Base-by-base conservation (phyloP, 352 stramenopile genomes). In the Paralagenidium karlingii region DNA sequence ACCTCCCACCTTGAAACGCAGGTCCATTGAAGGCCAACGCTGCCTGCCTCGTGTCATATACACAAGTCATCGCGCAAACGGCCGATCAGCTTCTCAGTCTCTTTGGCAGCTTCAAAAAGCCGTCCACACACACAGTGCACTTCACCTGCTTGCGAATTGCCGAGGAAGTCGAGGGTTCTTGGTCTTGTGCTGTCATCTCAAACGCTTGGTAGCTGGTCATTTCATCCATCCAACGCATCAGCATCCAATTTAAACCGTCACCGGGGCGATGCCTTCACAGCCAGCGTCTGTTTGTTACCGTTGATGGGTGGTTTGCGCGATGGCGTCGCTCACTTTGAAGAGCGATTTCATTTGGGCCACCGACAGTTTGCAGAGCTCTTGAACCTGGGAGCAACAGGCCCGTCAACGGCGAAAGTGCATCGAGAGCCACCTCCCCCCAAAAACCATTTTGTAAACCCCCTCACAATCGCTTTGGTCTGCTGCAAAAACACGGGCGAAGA, bases 281-380 rank as follows among this genome's bases (percentile, higher is more conserved):
- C 3, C 22, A 7, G 16, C 19, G 30, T 12, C 21, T 45, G 8
- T 8, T 28, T 44, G 42, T 21, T 55, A 83, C 21, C 85, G 63
- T 43, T 89, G 66, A 49, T 83, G 65, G 53, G 94, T 96, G 44
- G 92, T 61, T 16, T 84, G 82, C 38, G 80, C 80, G 38, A 96
- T 60, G 3, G 62, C 56, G 44, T 87, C 79, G 38, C 73, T 94
- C 13, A 94, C 71, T 13, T 73, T 55, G 26, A 95, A 60, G 31
- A 95, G 52, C 16, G 60, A 46, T 53, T 93, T 92, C 40, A 96
- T 49, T 42, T 92, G 76, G 22, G 53, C 53, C 31, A 65, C 58
- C 16, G 70, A 69, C 32, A 89, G 49, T 42, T 70, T 63, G 20
- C 63, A 66, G 19, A 91, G 57, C 37, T 83, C 58, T 27, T 66